Percentiles rank a stretch among this genome's conserved stretches.
These are phyloP conservation scores for Botrytis pseudocinerea DNA, from an alignment of 2,329 filamentous ascomycete species.

Conservation along the genomic window DNA sequence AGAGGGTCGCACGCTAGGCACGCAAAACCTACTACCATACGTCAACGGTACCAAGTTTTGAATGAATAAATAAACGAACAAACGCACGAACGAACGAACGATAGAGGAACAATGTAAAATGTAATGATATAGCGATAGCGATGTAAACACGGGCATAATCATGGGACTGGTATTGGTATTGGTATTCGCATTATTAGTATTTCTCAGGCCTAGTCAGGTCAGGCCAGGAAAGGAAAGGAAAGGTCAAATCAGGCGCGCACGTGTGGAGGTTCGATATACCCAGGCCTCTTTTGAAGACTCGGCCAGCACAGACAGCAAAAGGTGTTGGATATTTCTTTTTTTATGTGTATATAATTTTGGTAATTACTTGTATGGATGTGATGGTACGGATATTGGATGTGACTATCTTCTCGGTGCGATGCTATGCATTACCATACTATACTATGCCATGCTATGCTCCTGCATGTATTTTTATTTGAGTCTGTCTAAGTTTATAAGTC, in stretches of 20 bases:
- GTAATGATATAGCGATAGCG: not conserved
- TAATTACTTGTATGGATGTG: not conserved
- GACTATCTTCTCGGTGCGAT: not conserved
- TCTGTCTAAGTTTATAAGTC: not conserved
- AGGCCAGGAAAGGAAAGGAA: too few species aligned
- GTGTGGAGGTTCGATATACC: not conserved
- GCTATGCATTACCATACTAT: not conserved
- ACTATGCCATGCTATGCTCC: not conserved
- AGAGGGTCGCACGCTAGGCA: constrained; percentile 20
- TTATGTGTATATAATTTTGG: not conserved
- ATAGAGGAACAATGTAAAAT: not conserved
- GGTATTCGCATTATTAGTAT: too few species aligned
- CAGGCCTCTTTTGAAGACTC: not conserved
- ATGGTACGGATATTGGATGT: not conserved
- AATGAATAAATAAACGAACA: not conserved
- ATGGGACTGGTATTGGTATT: not conserved
- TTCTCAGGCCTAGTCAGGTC: too few species aligned
- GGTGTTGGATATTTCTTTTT: not conserved
- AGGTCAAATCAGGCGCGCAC: not conserved
- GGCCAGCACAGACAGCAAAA: too few species aligned
- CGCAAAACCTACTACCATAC: constrained; percentile 1
- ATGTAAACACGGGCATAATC: not conserved
- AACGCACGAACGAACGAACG: not conserved
- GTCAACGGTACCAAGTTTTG: constrained; percentile 19
- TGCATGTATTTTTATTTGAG: not conserved